These are phyloP conservation scores for Cyberlindnera bimundalis DNA, from an alignment of 805 yeast genomes.

Conservation along the genomic window DNA sequence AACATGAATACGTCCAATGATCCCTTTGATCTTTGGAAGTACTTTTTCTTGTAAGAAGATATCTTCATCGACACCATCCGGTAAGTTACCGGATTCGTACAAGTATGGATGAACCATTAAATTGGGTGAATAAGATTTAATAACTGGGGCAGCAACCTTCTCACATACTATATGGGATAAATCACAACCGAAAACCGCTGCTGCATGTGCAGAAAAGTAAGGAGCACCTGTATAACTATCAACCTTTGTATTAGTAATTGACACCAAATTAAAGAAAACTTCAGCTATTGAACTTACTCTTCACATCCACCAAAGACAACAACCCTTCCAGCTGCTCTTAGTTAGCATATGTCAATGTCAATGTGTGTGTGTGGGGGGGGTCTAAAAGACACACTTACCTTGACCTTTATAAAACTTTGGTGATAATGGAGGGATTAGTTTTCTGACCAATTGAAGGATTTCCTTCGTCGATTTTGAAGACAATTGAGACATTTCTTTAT, in stretches of 20 bases:
- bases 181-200: constrained; percentile 84
- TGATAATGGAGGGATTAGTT: constrained; percentile 71
- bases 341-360: constrained; percentile 47
- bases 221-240: constrained; percentile 96
- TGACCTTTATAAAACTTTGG: constrained; percentile 86
- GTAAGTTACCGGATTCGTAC: constrained; percentile 38
- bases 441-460: constrained; percentile 45
- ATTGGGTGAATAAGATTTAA: constrained; percentile 87
- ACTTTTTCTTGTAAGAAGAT: constrained; percentile 40
- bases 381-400: constrained; percentile 30
- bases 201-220: constrained; percentile 80
- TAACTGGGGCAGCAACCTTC: constrained; percentile 67
- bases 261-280: no score
- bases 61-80: constrained; percentile 14
- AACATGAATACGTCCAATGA: constrained; percentile 70
- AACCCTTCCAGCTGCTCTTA: constrained; percentile 58
- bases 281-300: no score
- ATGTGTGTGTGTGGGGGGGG: neutral
- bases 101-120: constrained; percentile 95
- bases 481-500: constrained; percentile 14
- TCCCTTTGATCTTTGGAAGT: constrained; percentile 49
- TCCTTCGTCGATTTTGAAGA: constrained; percentile 29
- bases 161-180: constrained; percentile 90
- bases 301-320: constrained; percentile 92
- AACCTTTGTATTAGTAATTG: constrained; percentile 9